phyloP scores from a whole-genome alignment of 768 basidiomycete genomes.

The Dacryopinax primogenitus region DNA sequence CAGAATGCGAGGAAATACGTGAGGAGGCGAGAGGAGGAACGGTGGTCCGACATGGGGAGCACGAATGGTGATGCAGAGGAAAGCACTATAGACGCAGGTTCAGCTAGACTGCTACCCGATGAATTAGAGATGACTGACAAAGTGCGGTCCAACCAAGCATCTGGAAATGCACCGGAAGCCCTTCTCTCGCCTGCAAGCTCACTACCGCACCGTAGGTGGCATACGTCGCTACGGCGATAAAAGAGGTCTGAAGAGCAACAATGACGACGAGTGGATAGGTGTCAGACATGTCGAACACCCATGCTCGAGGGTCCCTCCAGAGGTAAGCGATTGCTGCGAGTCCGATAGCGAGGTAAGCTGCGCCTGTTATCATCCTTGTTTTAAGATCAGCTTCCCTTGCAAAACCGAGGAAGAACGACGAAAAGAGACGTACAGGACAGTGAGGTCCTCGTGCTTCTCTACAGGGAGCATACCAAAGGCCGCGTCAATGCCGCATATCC shows the following conservation, averaged over 20 bases:
- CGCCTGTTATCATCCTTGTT: not conserved
- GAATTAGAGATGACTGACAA: conserved; percentile 30
- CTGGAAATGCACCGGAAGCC: conserved; percentile 51
- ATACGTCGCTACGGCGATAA: not conserved
- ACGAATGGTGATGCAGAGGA: conserved; percentile 43
- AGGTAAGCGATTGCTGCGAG: not conserved
- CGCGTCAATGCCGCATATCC: conserved; percentile 41
- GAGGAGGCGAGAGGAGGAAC: conserved; percentile 40
- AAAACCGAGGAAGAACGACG: not conserved
- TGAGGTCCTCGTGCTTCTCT: conserved; percentile 52
- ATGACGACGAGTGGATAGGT: not conserved
- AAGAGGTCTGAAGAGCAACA: not conserved
- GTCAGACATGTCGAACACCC: not conserved
- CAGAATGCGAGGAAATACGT: conserved; percentile 58
- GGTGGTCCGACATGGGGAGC: conserved; percentile 27
- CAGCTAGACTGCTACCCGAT: not conserved
- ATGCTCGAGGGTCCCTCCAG: not conserved
- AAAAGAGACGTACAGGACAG: conserved; percentile 41
- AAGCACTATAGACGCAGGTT: conserved; percentile 28
- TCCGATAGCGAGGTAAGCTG: not conserved
- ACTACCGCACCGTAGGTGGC: conserved; percentile 42
- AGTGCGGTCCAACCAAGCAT: conserved; percentile 51
- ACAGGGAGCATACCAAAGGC: conserved; percentile 62
- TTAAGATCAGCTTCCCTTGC: not conserved
- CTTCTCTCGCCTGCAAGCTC: conserved; percentile 51